These are phyloP conservation scores for Boletus huronensis DNA, from an alignment of 768 basidiomycete genomes.

Conservation along the genomic window DNA sequence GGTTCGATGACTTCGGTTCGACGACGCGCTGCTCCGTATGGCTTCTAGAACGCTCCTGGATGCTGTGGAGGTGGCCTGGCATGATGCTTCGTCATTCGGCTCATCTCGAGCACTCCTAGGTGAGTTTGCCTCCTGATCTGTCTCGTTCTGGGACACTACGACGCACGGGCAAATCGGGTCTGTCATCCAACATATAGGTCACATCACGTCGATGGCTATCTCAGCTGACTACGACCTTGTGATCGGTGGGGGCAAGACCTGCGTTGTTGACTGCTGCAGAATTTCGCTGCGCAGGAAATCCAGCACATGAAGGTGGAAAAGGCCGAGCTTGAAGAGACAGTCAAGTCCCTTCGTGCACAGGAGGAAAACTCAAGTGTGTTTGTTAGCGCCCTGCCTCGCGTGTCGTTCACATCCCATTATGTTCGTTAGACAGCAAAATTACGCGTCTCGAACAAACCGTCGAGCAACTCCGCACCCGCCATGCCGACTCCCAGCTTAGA, in stretches of 20 bases:
- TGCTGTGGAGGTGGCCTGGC: too few relatives aligned
- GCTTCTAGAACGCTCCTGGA: too few relatives aligned
- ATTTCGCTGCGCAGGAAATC: too few relatives aligned
- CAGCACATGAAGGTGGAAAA: not conserved
- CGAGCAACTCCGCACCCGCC: not conserved
- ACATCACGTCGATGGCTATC: not conserved
- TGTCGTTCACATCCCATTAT: not conserved
- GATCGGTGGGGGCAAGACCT: too few relatives aligned
- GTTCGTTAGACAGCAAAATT: not conserved
- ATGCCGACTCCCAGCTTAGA: not conserved
- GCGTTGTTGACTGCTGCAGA: not conserved
- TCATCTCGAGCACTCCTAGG: too few relatives aligned
- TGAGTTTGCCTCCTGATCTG: too few relatives aligned
- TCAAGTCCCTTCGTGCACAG: not conserved
- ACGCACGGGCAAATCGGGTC: not conserved
- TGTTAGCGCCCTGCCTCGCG: not conserved
- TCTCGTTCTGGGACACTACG: not conserved
- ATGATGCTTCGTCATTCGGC: too few relatives aligned
- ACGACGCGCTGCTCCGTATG: too few relatives aligned
- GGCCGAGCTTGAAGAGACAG: not conserved
- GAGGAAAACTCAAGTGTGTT: not conserved
- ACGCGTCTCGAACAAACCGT: too few relatives aligned
- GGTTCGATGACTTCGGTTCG: too few relatives aligned
- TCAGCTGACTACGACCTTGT: not conserved
- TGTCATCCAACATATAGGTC: not conserved